A percentile compares a stretch with the other conserved stretches of the same genome.
Conservation (phyloP, 257 asterid species). For the Capsicum baccatum region DNA sequence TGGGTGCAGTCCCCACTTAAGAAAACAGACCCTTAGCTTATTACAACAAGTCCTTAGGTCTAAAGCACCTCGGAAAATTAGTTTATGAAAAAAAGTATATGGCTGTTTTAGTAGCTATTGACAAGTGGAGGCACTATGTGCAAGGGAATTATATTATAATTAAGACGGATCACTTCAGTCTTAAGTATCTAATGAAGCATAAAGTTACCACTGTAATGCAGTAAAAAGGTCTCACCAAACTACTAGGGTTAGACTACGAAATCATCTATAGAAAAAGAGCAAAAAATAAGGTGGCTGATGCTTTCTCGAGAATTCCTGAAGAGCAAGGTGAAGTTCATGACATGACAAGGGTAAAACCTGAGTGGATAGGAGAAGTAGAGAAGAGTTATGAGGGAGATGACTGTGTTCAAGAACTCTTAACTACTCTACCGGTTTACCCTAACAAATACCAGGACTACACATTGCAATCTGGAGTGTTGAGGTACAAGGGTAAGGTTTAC, state of each 20-base stretch:
- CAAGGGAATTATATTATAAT: background rate
- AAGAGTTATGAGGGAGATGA: background rate
- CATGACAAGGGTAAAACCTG: background rate
- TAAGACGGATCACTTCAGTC: background rate
- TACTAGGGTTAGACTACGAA: background rate
- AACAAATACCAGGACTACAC: background rate
- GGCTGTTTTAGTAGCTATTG: no score
- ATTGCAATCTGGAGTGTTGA: background rate
- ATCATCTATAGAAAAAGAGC: background rate
- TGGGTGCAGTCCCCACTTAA: background rate
- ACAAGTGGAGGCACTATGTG: background rate
- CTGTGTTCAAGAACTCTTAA: background rate
- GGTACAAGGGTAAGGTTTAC: background rate
- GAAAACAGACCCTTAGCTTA: no score
- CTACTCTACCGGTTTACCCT: no score
- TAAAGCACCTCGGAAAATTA: no score
- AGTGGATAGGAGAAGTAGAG: background rate
- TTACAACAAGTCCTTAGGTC: no score
- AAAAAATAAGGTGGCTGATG: no score
- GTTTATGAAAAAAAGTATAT: background rate
- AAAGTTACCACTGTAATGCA: background rate
- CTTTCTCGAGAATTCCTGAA: background rate
- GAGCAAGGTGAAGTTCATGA: no score
- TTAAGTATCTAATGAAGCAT: background rate
- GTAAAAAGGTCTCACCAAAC: background rate